Evolutionary conservation across 169 alveolate genomes (phyloP).

Genomic region (Eimeria sp.): DNA sequence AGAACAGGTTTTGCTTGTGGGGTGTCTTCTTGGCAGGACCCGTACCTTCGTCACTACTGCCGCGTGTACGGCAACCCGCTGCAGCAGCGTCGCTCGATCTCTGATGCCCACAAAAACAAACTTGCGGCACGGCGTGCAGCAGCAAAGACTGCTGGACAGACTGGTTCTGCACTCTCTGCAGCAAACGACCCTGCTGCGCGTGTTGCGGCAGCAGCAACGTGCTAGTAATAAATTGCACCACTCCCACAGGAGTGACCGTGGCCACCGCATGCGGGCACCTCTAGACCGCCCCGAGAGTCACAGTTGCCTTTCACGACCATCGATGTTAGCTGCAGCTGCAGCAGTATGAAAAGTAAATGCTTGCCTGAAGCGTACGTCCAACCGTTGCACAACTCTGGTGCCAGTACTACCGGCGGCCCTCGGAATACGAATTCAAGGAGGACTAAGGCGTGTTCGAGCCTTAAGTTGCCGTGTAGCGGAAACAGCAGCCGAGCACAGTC

Average conservation of each 20-base stretch:
- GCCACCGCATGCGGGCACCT: not conserved
- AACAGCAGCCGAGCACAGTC: not conserved
- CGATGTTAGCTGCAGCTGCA: not conserved
- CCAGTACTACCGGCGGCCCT: not conserved
- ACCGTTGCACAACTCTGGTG: not conserved
- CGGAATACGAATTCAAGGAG: not conserved
- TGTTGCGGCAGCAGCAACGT: not conserved
- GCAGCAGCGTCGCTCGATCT: constrained; percentile 23
- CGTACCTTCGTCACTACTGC: constrained; percentile 26
- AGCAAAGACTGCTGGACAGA: not conserved
- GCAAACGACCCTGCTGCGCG: not conserved
- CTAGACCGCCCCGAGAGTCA: not conserved
- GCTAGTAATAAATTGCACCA: not conserved
- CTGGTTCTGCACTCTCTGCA: not conserved
- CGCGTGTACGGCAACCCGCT: constrained; percentile 34
- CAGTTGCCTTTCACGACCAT: not conserved
- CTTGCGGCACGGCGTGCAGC: constrained; percentile 16
- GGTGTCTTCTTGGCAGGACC: constrained; percentile 7
- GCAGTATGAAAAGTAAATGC: not conserved
- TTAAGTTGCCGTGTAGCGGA: not conserved
- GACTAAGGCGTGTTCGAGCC: not conserved
- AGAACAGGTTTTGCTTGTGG: not conserved
- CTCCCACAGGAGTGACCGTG: not conserved
- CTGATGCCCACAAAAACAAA: not conserved
- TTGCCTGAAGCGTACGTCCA: not conserved